phyloP scores from a whole-genome alignment of 2,329 filamentous ascomycete species.

The Paracoccidioides lutzii region DNA sequence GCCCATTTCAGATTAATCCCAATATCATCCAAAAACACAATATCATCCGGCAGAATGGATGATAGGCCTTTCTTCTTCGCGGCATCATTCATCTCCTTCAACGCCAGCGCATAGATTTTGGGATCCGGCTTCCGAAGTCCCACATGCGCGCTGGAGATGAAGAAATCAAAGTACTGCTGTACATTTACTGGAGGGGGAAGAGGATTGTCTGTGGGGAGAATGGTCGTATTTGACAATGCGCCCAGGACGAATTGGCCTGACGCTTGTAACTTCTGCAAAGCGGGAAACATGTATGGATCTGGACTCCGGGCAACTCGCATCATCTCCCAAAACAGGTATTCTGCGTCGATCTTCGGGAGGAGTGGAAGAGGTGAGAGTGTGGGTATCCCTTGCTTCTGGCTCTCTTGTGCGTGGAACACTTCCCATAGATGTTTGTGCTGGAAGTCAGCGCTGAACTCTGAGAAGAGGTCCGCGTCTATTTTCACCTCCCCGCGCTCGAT shows the following conservation, averaged over 20 bases:
- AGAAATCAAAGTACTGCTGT: constrained; percentile 65
- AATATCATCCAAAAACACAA: constrained; percentile 88
- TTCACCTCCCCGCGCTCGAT: constrained; percentile 73
- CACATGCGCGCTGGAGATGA: constrained; percentile 73
- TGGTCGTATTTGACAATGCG: constrained; percentile 79
- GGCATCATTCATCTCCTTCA: constrained; percentile 52
- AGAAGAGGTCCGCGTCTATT: constrained; percentile 63
- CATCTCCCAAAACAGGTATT: constrained; percentile 81
- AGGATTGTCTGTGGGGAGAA: constrained; percentile 51
- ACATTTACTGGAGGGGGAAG: constrained; percentile 40
- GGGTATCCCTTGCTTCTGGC: constrained; percentile 14
- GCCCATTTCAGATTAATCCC: constrained; percentile 82
- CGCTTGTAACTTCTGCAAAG: constrained; percentile 54
- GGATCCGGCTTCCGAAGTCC: constrained; percentile 80
- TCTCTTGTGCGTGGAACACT: constrained; percentile 37
- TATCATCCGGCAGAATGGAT: constrained; percentile 49
- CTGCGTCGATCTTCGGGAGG: constrained; percentile 60
- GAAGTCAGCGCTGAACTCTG: constrained; percentile 62
- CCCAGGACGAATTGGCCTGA: constrained; percentile 58
- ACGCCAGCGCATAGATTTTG: constrained; percentile 62
- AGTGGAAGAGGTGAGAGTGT: constrained; percentile 37
- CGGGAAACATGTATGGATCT: constrained; percentile 83
- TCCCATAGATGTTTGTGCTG: constrained; percentile 55
- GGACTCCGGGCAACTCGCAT: constrained; percentile 58
- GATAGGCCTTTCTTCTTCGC: constrained; percentile 44